Percentiles rank a stretch among this genome's conserved stretches.
phyloP scores from a whole-genome alignment of 805 yeast genomes.

The Scheffersomyces stipitis region DNA sequence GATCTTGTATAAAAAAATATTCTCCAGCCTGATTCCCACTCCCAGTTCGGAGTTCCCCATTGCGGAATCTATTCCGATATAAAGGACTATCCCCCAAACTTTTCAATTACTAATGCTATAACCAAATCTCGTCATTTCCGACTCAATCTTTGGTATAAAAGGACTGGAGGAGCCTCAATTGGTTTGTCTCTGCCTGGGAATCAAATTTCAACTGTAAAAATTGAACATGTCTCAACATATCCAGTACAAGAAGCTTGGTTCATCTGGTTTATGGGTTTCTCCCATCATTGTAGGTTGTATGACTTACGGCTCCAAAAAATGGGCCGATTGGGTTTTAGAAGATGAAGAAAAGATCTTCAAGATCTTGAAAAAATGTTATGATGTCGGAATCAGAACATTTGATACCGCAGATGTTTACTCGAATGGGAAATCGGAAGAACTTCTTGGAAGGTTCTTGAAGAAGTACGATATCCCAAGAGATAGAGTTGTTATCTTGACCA shows the following conservation, averaged over 20 bases:
- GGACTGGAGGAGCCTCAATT: too few relatives aligned
- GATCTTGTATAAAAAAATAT: too few relatives aligned
- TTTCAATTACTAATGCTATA: too few relatives aligned
- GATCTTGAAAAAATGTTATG: slow-evolving; percentile 26
- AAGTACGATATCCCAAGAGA: slow-evolving; percentile 21
- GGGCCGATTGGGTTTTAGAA: slow-evolving; percentile 31
- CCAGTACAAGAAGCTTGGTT: slow-evolving; percentile 25
- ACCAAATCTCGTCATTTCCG: too few relatives aligned
- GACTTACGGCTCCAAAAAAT: slow-evolving; percentile 45
- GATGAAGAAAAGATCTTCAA: slow-evolving; percentile 26
- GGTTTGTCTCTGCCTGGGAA: too few relatives aligned
- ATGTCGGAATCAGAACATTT: slow-evolving; percentile 21
- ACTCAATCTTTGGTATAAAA: too few relatives aligned
- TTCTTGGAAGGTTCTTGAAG: slow-evolving; percentile 20
- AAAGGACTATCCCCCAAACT: too few relatives aligned
- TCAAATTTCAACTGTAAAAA: too few relatives aligned
- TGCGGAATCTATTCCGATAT: too few relatives aligned
- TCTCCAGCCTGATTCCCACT: too few relatives aligned
- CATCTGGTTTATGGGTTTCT: slow-evolving; percentile 49
- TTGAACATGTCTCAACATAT: not conserved
- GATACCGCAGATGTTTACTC: slow-evolving; percentile 27
- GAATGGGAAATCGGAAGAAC: slow-evolving; percentile 18
- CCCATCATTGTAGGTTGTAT: slow-evolving; percentile 53
- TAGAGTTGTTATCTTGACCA: slow-evolving; percentile 18
- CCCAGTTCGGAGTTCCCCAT: too few relatives aligned